Base-by-base conservation (phyloP, 495 filamentous ascomycete species). In the Xylaria longipes region DNA sequence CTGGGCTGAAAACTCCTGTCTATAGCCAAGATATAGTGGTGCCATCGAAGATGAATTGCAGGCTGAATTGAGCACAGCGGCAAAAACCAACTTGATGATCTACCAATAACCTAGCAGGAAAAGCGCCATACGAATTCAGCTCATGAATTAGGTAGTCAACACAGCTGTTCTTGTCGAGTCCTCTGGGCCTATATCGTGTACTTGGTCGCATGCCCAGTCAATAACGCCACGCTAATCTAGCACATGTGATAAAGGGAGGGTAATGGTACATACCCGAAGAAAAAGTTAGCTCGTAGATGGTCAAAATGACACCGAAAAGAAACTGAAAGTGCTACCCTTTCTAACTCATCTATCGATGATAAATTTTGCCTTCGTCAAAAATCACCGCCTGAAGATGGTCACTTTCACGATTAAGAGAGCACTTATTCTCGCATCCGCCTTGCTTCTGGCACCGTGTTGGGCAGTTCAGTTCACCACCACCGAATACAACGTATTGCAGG, bases 81-180 rank as follows among this genome's bases (percentile, higher is more conserved):
- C 20, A 62, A 62, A 35, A 50, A 50, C 25, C 7, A 22, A 50
- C n/a, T 50, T 14, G 39, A 31, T 33, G 5, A 48, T 17, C 27
- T 48, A 46, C 61, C 61, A 65, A 65, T 65, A 20, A 50, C 5
- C 5, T 46, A 4, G 5, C 7, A 15, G 27, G 25, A 46, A 46
- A 46, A 65, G 8, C 62, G 62, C 62, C 43, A 65, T 8, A 17
- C 17, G 8, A n/a, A 31, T 48, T 46, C 41, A 65, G 43, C 62
- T 50, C 41, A 12, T 45, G 41, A 22, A 50, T n/a, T n/a, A n/a
- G n/a, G n/a, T 65, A 48, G 62, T 63, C 3, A 63, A 46, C 39
- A 31, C 57, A 39, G 57, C 57, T 56, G n/a, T 31, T 31, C 27
- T 17, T 11, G n/a, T n/a, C n/a, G n/a, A n/a, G n/a, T 29, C 14